A percentile compares a stretch with the other conserved stretches of the same genome.
Evolutionary conservation across 2,329 filamentous ascomycete genomes (phyloP).

Genomic region (Colletotrichum sp.): DNA sequence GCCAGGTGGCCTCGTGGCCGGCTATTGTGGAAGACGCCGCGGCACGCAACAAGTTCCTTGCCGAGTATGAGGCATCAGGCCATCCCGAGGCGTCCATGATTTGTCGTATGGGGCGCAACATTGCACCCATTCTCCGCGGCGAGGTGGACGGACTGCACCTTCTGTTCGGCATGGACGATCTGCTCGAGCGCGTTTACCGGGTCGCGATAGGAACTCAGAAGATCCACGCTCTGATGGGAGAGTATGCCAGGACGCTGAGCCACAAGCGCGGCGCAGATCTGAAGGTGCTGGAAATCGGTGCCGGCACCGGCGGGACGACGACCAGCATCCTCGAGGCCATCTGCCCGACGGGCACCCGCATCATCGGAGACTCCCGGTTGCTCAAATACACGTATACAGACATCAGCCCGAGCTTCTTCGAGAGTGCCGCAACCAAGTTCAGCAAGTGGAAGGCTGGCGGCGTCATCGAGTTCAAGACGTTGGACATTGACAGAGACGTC

Average conservation of each 20-base stretch:
- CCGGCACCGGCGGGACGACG: not conserved
- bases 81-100: not conserved
- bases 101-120: not conserved
- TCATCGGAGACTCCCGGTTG: not conserved
- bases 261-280: not conserved
- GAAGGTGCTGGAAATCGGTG: not conserved
- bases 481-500: conserved; percentile 29
- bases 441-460: not conserved
- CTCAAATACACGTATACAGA: conserved; percentile 34
- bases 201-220: not conserved
- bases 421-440: conserved; percentile 15
- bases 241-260: not conserved
- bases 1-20: not conserved
- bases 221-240: not conserved
- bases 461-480: conserved; percentile 23
- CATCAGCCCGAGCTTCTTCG: conserved; percentile 25
- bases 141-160: not conserved
- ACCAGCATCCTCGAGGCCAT: not conserved
- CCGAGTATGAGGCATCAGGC: not conserved
- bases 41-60: not conserved
- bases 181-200: conserved; percentile 1
- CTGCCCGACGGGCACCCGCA: not conserved
- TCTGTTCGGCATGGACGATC: not conserved
- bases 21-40: not conserved
- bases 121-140: not conserved